phyloP scores from a whole-genome alignment of 2,329 filamentous ascomycete species.

The Cercospora janseana region DNA sequence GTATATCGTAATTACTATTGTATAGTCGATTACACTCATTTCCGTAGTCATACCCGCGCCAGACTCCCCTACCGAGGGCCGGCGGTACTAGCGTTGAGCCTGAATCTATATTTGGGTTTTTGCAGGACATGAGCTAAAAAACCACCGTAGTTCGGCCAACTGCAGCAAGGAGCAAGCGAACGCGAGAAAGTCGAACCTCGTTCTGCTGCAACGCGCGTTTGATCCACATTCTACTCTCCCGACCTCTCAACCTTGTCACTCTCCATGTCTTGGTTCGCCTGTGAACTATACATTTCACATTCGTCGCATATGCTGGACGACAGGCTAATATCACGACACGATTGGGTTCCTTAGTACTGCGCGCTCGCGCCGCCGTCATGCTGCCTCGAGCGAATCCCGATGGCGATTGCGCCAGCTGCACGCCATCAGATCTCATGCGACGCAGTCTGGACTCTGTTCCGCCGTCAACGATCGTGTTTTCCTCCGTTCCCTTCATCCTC shows the following conservation, averaged over 20 bases:
- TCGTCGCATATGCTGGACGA: slow-evolving; percentile 2
- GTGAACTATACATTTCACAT: neutral
- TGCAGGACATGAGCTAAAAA: no score
- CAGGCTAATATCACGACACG: slow-evolving; percentile 1
- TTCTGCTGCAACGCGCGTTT: slow-evolving; percentile 4
- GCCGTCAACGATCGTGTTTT: slow-evolving; percentile 55
- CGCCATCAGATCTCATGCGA: slow-evolving; percentile 51
- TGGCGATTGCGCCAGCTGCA: slow-evolving; percentile 58
- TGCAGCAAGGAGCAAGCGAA: slow-evolving; percentile 5
- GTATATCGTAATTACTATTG: no score
- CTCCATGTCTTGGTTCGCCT: neutral
- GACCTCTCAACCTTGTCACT: neutral
- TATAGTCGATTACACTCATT: no score
- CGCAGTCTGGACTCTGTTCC: slow-evolving; percentile 46
- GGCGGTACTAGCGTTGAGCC: no score
- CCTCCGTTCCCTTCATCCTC: slow-evolving; percentile 65
- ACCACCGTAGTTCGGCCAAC: neutral
- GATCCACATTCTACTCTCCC: neutral
- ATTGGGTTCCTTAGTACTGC: slow-evolving; percentile 3
- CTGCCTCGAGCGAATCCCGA: slow-evolving; percentile 38
- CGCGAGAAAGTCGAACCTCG: neutral
- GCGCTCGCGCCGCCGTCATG: no score
- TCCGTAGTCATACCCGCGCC: no score
- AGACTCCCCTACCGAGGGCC: no score
- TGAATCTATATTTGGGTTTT: no score